phyloP scores from a whole-genome alignment of 441 rosid genomes.

The Erodium chrysanthum region DNA sequence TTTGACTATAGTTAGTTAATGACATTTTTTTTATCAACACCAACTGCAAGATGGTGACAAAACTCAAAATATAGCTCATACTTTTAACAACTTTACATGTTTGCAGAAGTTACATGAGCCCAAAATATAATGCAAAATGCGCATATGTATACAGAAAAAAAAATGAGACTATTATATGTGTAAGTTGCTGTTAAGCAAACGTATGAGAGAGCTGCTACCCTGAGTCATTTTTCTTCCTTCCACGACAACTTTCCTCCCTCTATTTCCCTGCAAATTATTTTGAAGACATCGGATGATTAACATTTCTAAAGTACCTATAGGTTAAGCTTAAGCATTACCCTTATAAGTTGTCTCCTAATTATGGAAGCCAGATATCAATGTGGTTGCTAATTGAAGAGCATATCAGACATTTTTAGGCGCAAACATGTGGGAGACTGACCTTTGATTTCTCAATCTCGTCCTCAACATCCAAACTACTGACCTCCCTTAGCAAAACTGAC shows the following conservation, averaged over 20 bases:
- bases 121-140: not conserved
- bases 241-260: conserved; percentile 38
- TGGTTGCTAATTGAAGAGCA: no score
- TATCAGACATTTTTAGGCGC: no score
- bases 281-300: not conserved
- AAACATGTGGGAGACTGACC: conserved; percentile 28
- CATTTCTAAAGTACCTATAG: not conserved
- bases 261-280: conserved; percentile 40
- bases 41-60: no score
- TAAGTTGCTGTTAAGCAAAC: conserved; percentile 52
- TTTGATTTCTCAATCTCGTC: conserved; percentile 51
- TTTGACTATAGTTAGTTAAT: no score
- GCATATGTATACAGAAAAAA: not conserved
- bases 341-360: no score
- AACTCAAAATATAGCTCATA: no score
- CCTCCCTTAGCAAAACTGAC: conserved; percentile 50
- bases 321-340: no score
- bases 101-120: not conserved
- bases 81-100: no score
- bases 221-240: conserved; percentile 42
- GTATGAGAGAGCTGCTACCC: conserved; percentile 54
- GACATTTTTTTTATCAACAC: no score
- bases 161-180: conserved; percentile 25
- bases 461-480: conserved; percentile 40
- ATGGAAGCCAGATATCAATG: no score